Evolutionary conservation across 1,284 basidiomycete genomes (phyloP).

Genomic region (Wallemia hederae): DNA sequence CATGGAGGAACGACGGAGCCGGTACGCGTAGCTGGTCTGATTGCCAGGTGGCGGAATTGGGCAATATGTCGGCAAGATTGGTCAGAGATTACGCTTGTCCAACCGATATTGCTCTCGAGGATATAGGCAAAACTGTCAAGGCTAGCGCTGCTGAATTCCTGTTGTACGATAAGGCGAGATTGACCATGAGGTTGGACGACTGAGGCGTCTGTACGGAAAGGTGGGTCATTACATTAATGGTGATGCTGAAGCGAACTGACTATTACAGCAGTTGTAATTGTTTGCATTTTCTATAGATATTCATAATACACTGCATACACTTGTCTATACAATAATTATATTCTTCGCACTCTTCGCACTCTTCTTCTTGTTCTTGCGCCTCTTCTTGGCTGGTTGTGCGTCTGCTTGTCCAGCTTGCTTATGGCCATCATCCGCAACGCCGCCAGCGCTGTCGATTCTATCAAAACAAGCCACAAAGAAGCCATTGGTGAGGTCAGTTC

Average conservation of each 20-base stretch:
- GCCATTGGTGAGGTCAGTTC: conserved; percentile 65
- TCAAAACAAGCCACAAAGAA: conserved; percentile 73
- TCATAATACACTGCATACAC: background rate
- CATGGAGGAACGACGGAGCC: background rate
- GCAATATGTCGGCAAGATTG: background rate
- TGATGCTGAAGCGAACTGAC: no score
- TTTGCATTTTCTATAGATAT: no score
- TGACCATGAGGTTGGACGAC: background rate
- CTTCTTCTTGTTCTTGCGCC: background rate
- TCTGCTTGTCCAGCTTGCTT: background rate
- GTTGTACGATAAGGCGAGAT: background rate
- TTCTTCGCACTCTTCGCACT: background rate
- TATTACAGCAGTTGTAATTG: no score
- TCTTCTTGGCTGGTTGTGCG: background rate
- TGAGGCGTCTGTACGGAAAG: no score
- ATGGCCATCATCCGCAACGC: no score
- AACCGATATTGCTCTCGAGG: background rate
- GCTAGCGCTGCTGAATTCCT: background rate
- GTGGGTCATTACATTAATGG: no score
- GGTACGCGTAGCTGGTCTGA: background rate
- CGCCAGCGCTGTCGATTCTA: background rate
- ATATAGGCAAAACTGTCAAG: background rate
- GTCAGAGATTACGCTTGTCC: background rate
- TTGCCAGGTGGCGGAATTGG: background rate
- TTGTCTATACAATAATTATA: background rate